Percentiles rank a stretch among this genome's conserved stretches.
These are phyloP conservation scores for Xylaria sp. DNA, from an alignment of 2,329 filamentous ascomycete species.

Conservation along the genomic window DNA sequence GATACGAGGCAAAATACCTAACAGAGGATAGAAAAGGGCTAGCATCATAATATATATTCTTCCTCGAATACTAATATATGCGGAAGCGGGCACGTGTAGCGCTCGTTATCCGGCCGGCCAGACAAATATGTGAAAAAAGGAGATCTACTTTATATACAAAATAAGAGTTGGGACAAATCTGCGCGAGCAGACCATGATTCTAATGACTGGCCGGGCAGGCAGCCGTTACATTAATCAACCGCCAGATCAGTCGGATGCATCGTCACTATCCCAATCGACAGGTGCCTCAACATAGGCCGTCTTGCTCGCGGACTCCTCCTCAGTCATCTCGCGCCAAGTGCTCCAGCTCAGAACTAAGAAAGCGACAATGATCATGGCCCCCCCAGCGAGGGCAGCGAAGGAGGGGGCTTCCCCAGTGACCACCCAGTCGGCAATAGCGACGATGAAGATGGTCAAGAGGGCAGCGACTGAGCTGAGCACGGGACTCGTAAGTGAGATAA, in stretches of 20 bases:
- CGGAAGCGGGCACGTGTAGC: not conserved
- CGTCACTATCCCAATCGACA: conserved; percentile 33
- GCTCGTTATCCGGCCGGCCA: not conserved
- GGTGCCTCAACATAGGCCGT: conserved; percentile 21
- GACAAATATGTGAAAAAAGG: not conserved
- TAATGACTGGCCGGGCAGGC: not conserved
- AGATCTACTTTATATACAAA: conserved; percentile 12
- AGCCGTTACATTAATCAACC: not conserved
- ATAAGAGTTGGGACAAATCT: not conserved
- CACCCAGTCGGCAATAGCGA: conserved; percentile 90
- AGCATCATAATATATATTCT: not conserved
- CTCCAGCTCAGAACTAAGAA: conserved; percentile 91
- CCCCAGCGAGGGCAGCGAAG: conserved; percentile 80
- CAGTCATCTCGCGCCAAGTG: conserved; percentile 91
- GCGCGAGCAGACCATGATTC: conserved; percentile 9
- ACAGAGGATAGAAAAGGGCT: not conserved
- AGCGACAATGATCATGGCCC: conserved; percentile 84
- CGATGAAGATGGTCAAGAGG: conserved; percentile 94
- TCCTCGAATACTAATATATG: not conserved
- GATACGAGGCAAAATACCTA: not conserved
- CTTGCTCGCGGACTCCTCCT: conserved; percentile 61
- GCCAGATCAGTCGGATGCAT: conserved; percentile 1
- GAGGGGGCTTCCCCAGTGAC: conserved; percentile 81
- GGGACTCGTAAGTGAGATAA: conserved; percentile 92
- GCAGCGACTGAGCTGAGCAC: conserved; percentile 93